A percentile compares a stretch with the other conserved stretches of the same genome.
Evolutionary conservation across 2,329 filamentous ascomycete genomes (phyloP).

Genomic region (Ascochyta pisi): DNA sequence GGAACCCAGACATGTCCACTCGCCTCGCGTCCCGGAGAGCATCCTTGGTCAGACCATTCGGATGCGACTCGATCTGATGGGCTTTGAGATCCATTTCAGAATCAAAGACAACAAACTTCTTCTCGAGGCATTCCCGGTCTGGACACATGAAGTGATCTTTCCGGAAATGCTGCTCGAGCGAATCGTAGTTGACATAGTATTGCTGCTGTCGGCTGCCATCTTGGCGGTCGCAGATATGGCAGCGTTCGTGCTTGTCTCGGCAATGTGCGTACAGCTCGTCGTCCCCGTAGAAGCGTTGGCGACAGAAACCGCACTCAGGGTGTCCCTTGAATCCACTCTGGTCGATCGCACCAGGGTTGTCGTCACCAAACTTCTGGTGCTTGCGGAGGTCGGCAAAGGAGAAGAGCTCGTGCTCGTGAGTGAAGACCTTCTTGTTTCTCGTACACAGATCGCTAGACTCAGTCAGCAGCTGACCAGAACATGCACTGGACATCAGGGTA

Average conservation of each 20-base stretch:
- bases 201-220: constrained; percentile 73
- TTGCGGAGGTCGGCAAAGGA: constrained; percentile 78
- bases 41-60: constrained; percentile 79
- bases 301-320: constrained; percentile 92
- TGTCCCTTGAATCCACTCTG: constrained; percentile 97
- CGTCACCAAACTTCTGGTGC: constrained; percentile 90
- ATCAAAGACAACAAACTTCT: constrained; percentile 97
- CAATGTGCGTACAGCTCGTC: constrained; percentile 96
- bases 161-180: constrained; percentile 84
- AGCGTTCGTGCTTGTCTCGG: constrained; percentile 90
- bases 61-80: constrained; percentile 86
- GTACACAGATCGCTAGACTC: constrained; percentile 77
- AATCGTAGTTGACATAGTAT: constrained; percentile 89
- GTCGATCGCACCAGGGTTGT: constrained; percentile 85
- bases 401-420: constrained; percentile 95
- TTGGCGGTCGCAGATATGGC: constrained; percentile 86
- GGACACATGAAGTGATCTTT: constrained; percentile 86
- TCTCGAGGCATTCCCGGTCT: constrained; percentile 88
- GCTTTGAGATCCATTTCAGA: constrained; percentile 94
- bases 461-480: constrained; percentile 4
- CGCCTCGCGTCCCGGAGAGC: constrained; percentile 80
- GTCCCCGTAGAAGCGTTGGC: constrained; percentile 90
- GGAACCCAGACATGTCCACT: constrained; percentile 88
- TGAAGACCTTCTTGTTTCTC: constrained; percentile 96
- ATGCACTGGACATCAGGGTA: constrained; percentile 9